These are phyloP conservation scores for Coemansia sp. DNA, from an alignment of 192 early-diverging fungal genomes.

Conservation along the genomic window DNA sequence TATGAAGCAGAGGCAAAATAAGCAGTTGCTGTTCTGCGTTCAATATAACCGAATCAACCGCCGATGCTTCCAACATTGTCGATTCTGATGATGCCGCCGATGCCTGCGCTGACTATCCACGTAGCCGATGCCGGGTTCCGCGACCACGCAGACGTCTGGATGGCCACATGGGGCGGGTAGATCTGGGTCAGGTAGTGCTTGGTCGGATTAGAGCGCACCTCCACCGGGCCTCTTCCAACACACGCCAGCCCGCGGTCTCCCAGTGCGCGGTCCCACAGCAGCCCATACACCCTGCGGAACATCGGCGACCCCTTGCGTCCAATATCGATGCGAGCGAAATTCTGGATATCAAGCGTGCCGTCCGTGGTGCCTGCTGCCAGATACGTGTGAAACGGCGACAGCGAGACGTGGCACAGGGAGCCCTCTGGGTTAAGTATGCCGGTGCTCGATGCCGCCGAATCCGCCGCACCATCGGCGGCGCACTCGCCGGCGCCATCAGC, in stretches of 20 bases:
- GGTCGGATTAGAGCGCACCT: neutral
- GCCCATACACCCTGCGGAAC: slow-evolving; percentile 13
- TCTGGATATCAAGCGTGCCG: slow-evolving; percentile 21
- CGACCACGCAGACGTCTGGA: slow-evolving; percentile 40
- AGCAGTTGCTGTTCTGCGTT: neutral
- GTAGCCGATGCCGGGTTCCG: slow-evolving; percentile 17
- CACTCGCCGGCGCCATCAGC: neutral
- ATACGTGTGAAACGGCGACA: slow-evolving; percentile 31
- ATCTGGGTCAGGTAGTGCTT: neutral
- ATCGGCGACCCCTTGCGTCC: neutral
- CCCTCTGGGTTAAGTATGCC: slow-evolving; percentile 2
- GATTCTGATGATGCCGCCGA: slow-evolving; percentile 30
- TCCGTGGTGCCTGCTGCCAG: slow-evolving; percentile 6
- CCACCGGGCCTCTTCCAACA: neutral
- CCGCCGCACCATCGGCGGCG: neutral
- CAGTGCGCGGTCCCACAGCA: slow-evolving; percentile 10
- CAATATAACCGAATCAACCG: no score
- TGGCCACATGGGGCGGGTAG: slow-evolving; percentile 23
- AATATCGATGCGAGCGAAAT: neutral
- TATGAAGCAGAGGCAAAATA: neutral
- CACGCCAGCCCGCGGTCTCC: neutral
- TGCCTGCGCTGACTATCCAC: slow-evolving; percentile 35
- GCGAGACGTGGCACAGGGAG: slow-evolving; percentile 2
- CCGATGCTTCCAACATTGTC: slow-evolving; percentile 14
- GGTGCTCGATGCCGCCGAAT: slow-evolving; percentile 9